phyloP scores from a whole-genome alignment of 441 rosid species.

The Hura crepitans region DNA sequence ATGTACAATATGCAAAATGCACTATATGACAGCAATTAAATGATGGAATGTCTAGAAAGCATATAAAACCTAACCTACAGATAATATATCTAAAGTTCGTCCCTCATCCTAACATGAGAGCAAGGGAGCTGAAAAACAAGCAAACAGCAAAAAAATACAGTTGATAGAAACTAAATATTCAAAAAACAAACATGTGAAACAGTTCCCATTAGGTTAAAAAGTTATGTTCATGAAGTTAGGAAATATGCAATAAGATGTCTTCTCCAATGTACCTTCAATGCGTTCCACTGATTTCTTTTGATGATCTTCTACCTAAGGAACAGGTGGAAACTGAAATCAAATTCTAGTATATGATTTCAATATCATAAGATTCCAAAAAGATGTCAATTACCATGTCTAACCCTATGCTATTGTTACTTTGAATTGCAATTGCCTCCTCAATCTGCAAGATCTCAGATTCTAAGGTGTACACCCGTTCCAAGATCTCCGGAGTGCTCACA shows the following conservation, averaged over 20 bases:
- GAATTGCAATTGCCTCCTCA: conserved; percentile 79
- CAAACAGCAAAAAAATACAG: not conserved
- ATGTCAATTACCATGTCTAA: conserved; percentile 47
- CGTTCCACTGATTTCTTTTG: conserved; percentile 43
- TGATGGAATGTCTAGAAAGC: not conserved
- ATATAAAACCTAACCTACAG: not conserved
- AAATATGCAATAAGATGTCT: not conserved
- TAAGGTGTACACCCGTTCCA: conserved; percentile 72
- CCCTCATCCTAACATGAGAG: not conserved
- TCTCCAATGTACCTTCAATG: conserved; percentile 57
- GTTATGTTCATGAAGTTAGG: not conserved
- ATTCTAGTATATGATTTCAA: conserved; percentile 8
- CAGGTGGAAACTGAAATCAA: conserved; percentile 19
- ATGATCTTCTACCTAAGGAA: conserved; percentile 52
- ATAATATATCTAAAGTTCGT: not conserved
- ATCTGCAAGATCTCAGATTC: conserved; percentile 96
- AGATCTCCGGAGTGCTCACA: conserved; percentile 87
- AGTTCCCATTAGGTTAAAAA: not conserved
- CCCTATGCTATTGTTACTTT: conserved; percentile 58
- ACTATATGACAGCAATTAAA: not conserved
- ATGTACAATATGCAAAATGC: not conserved
- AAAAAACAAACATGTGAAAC: not conserved
- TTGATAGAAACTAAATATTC: not conserved
- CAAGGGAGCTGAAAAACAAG: not conserved
- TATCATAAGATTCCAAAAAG: conserved; percentile 15